phyloP scores from a whole-genome alignment of 371 early-diverging fungal genomes.

The Lichtheimia ramosa region DNA sequence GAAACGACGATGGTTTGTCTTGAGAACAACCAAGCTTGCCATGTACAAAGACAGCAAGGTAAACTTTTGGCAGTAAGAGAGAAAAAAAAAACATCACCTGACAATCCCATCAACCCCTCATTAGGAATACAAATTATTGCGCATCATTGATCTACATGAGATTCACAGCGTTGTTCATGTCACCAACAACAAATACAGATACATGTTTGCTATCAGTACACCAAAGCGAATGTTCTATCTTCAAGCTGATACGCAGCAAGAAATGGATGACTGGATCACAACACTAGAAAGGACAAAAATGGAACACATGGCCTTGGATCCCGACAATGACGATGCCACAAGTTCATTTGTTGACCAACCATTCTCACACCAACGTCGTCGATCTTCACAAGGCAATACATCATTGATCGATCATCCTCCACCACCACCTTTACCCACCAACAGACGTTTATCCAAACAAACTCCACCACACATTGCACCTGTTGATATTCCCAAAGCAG shows the following conservation, averaged over 20 bases:
- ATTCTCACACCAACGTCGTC: slow-evolving; percentile 25
- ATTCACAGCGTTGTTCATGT: slow-evolving; percentile 77
- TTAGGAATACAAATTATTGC: slow-evolving; percentile 78
- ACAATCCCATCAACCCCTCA: not conserved
- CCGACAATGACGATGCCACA: slow-evolving; percentile 50
- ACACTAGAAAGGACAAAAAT: slow-evolving; percentile 56
- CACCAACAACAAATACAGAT: slow-evolving; percentile 60
- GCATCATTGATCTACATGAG: slow-evolving; percentile 73
- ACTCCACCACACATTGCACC: slow-evolving; percentile 16
- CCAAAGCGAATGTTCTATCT: slow-evolving; percentile 75
- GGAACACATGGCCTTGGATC: slow-evolving; percentile 41
- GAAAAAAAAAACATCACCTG: not conserved
- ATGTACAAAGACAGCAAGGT: slow-evolving; percentile 87
- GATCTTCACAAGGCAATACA: slow-evolving; percentile 17
- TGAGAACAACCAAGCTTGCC: slow-evolving; percentile 73
- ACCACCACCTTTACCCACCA: not conserved
- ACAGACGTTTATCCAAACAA: not conserved
- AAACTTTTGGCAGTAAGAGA: slow-evolving; percentile 8
- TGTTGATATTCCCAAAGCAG: slow-evolving; percentile 20
- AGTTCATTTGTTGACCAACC: slow-evolving; percentile 49
- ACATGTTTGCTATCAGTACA: slow-evolving; percentile 80
- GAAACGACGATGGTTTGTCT: slow-evolving; percentile 88
- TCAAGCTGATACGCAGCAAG: slow-evolving; percentile 63
- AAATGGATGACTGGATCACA: slow-evolving; percentile 73
- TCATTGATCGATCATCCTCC: slow-evolving; percentile 19